phyloP scores from a whole-genome alignment of 805 yeast genomes.

The Teunomyces gatunensis region DNA sequence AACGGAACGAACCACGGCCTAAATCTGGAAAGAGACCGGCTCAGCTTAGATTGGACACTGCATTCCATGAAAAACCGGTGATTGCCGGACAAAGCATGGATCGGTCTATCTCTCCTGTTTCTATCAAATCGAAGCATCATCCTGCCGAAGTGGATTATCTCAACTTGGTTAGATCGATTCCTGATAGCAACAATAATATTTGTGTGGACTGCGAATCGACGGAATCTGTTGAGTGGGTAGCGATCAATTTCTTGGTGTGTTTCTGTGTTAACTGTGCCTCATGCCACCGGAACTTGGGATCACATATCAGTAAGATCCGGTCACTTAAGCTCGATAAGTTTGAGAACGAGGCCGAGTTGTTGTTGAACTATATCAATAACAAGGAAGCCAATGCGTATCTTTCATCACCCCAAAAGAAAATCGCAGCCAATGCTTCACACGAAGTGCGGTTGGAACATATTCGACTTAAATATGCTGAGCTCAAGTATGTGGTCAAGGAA shows the following conservation, averaged over 20 bases:
- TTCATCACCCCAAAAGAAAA: constrained; percentile 15
- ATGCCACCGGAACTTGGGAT: constrained; percentile 81
- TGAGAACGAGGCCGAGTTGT: constrained; percentile 54
- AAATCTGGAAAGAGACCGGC: constrained; percentile 3
- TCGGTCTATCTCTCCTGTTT: constrained; percentile 26
- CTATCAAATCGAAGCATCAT: constrained; percentile 20
- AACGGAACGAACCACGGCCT: constrained; percentile 3
- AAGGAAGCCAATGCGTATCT: constrained; percentile 54
- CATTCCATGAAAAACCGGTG: constrained; percentile 15
- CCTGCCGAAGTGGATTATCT: constrained; percentile 24
- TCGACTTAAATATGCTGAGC: constrained; percentile 59
- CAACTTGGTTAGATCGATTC: constrained; percentile 35
- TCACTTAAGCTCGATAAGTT: constrained; percentile 75
- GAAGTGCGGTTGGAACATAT: constrained; percentile 58
- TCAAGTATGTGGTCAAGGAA: constrained; percentile 37
- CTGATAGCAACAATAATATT: constrained; percentile 51
- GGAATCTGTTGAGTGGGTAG: constrained; percentile 80
- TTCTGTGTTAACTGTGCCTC: constrained; percentile 87
- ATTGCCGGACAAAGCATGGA: constrained; percentile 7
- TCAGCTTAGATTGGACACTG: constrained; percentile 9
- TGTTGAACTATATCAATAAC: constrained; percentile 56
- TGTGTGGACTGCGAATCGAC: constrained; percentile 81
- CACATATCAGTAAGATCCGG: constrained; percentile 74
- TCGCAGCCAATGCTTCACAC: constrained; percentile 34
- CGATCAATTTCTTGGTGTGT: constrained; percentile 66